Base-by-base conservation (phyloP, 2,329 filamentous ascomycete genomes). In the Sclerotinia minor region DNA sequence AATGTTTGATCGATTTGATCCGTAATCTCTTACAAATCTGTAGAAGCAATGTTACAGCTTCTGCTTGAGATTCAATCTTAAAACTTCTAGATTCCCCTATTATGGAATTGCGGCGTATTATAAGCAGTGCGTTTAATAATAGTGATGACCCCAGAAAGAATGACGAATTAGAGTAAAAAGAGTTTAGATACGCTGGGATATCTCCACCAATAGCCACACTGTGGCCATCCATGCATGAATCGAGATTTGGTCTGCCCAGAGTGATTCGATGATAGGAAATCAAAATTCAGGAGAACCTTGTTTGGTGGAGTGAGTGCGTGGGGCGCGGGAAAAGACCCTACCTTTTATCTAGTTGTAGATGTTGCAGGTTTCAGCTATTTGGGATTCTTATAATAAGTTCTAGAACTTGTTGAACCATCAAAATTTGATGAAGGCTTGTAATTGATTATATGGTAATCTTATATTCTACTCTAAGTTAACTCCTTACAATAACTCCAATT, bases 271-370 rank as follows among this genome's bases (percentile, higher is more conserved):
- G 32, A 35, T 38, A 19, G 21, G n/a, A 57, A 15, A 13, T 41
- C 5, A 35, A n/a, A 55, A 24, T 41, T 58, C 54, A 58, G 54
- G 54, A 58, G 54, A 58, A 41, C 54, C 54, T 44, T 58, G 54
- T 44, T 58, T 58, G 54, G 17, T 35, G 19, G 29, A 35, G 24
- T 58, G 54, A 15, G 26, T n/a, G 9, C 35, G 54, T 41, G 54
- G 54, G 41, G 54, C 54, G 41, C 35, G n/a, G 32, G 35, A 17
- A 41, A 58, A 58, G 35, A 41, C 35, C 54, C 32, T 44, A 8
- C 9, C 45, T 47, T 13, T 32, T 35, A 9, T n/a, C 32, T 6
- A 35, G 32, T 35, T 35, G n/a, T 54, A n/a, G 3, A 57, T 21
- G 7, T n/a, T 41, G 5, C 19, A 44, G 54, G 35, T 41, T 57